Percentiles rank a stretch among this genome's conserved stretches.
These are phyloP conservation scores for Perkinsela sp. DNA, from an alignment of 208 protist species.

Conservation along the genomic window DNA sequence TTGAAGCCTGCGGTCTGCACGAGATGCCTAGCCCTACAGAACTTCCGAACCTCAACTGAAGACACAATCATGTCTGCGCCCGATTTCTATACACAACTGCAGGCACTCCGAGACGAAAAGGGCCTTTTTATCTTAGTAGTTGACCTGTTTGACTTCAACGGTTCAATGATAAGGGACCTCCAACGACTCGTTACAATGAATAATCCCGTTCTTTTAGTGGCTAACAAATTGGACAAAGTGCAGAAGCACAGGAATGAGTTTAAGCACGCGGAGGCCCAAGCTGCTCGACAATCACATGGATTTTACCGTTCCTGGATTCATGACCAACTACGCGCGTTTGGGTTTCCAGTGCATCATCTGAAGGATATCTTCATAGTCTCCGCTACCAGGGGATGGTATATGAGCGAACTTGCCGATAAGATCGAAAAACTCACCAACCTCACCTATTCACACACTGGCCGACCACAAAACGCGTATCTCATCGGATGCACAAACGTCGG, in stretches of 20 bases:
- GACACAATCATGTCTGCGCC: slow-evolving; percentile 55
- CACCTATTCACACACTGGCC: slow-evolving; percentile 23
- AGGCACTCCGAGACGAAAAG: slow-evolving; percentile 30
- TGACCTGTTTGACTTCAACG: slow-evolving; percentile 62
- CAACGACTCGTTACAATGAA: slow-evolving; percentile 66
- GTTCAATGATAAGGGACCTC: slow-evolving; percentile 57
- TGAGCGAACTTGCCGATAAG: slow-evolving; percentile 21
- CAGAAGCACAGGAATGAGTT: slow-evolving; percentile 46
- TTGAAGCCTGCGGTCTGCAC: slow-evolving; percentile 36
- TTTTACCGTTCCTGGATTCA: slow-evolving; percentile 37
- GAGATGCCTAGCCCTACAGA: slow-evolving; percentile 52
- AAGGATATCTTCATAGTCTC: slow-evolving; percentile 32
- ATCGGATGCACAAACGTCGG: slow-evolving; percentile 56
- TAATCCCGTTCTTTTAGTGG: slow-evolving; percentile 55
- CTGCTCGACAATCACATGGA: slow-evolving; percentile 23
- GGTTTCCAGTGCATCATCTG: slow-evolving; percentile 35
- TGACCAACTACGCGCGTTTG: slow-evolving; percentile 42
- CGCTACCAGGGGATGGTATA: slow-evolving; percentile 59
- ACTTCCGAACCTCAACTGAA: slow-evolving; percentile 33
- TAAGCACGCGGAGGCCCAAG: slow-evolving; percentile 28
- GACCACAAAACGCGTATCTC: slow-evolving; percentile 51
- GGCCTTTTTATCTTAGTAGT: slow-evolving; percentile 59
- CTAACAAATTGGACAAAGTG: slow-evolving; percentile 68
- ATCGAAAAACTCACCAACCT: slow-evolving; percentile 46
- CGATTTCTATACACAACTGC: slow-evolving; percentile 52